These are phyloP conservation scores for Cucurbita maxima DNA, from an alignment of 306 rosid genomes.

Conservation along the genomic window DNA sequence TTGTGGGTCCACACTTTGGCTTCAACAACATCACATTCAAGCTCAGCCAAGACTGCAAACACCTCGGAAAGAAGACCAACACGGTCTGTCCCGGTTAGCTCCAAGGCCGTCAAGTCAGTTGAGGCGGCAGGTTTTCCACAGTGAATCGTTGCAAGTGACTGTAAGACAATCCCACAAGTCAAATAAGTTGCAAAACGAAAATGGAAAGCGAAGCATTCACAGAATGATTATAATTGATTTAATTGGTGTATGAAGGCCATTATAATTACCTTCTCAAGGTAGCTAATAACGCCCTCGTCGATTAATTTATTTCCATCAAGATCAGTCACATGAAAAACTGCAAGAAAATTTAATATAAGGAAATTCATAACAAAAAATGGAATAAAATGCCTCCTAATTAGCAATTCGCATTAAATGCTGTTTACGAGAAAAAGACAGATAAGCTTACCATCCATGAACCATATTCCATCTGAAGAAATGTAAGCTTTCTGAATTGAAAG, in stretches of 20 bases:
- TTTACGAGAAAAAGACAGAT: not conserved
- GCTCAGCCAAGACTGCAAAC: constrained; percentile 77
- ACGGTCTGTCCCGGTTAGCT: constrained; percentile 79
- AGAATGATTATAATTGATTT: not conserved
- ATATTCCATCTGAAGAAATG: constrained; percentile 79
- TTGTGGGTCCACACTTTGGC: constrained; percentile 95
- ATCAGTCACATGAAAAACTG: constrained; percentile 91
- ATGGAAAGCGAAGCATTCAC: not conserved
- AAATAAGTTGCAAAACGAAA: not conserved
- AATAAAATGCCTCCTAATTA: not conserved
- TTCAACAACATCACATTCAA: constrained; percentile 79
- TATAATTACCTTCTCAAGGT: constrained; percentile 70
- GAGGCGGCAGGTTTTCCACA: constrained; percentile 19
- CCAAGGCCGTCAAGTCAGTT: constrained; percentile 52
- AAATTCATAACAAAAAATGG: not conserved
- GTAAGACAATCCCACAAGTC: not conserved
- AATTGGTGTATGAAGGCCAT: not conserved
- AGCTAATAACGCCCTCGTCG: constrained; percentile 53
- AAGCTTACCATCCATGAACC: constrained; percentile 92
- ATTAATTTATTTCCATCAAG: constrained; percentile 64
- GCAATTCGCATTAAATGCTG: not conserved
- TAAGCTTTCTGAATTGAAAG: constrained; percentile 76
- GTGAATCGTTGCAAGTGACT: constrained; percentile 69
- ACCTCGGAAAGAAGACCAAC: constrained; percentile 88
- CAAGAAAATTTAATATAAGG: not conserved